A percentile compares a stretch with the other conserved stretches of the same genome.
phyloP scores from a whole-genome alignment of 2,329 filamentous ascomycete species.

The Meredithiella fracta region DNA sequence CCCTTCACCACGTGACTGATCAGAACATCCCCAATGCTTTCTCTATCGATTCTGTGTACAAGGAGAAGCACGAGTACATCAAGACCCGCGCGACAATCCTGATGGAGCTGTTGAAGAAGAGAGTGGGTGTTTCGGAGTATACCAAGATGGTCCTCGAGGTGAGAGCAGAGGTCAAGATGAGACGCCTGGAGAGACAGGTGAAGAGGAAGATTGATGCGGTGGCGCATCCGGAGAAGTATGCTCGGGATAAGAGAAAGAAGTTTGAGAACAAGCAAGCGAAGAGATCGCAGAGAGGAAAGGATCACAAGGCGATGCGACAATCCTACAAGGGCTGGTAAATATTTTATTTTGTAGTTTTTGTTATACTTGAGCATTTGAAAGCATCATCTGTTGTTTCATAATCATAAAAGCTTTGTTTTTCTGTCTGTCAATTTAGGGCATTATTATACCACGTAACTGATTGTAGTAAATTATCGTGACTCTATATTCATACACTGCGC shows the following conservation, averaged over 20 bases:
- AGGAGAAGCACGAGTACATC: slow-evolving; percentile 51
- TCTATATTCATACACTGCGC: not conserved
- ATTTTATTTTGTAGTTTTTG: not conserved
- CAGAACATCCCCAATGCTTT: slow-evolving; percentile 54
- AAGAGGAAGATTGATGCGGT: slow-evolving; percentile 88
- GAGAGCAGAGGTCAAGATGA: slow-evolving; percentile 52
- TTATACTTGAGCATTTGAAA: slow-evolving; percentile 1
- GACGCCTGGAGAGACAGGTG: slow-evolving; percentile 55
- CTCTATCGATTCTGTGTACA: slow-evolving; percentile 54
- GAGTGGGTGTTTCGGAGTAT: slow-evolving; percentile 66
- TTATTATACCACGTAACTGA: not conserved
- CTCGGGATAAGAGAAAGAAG: slow-evolving; percentile 65
- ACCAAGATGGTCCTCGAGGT: slow-evolving; percentile 58
- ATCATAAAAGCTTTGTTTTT: slow-evolving; percentile 4
- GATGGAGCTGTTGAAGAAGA: slow-evolving; percentile 69
- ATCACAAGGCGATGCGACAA: slow-evolving; percentile 55
- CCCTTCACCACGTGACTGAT: slow-evolving; percentile 72
- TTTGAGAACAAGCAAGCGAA: slow-evolving; percentile 70
- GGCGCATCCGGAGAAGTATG: slow-evolving; percentile 61
- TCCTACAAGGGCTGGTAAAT: slow-evolving; percentile 41
- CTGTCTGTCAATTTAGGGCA: slow-evolving; percentile 4
- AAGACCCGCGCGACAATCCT: slow-evolving; percentile 58
- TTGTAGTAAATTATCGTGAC: not conserved
- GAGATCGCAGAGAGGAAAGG: slow-evolving; percentile 60
- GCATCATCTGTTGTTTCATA: not conserved